Percentiles rank a stretch among this genome's conserved stretches.
Conservation (phyloP, 306 rosid genomes). For the Lablab purpureus region DNA sequence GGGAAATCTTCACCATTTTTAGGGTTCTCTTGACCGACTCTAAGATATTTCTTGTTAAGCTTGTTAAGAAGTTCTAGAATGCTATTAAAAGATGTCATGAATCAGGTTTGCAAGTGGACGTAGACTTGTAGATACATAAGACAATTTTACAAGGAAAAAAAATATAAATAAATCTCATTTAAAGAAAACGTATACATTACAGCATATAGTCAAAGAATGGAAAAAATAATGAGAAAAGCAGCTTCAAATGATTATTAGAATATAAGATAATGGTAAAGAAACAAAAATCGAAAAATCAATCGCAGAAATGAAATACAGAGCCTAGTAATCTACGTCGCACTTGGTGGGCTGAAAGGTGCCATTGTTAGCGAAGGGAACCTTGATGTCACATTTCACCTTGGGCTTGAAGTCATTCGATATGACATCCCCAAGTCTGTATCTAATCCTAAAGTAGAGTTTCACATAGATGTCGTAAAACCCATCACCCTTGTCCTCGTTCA, state of each 20-base stretch:
- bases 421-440: conserved; percentile 57
- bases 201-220: not conserved
- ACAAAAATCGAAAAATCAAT: not conserved
- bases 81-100: not conserved
- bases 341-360: conserved; percentile 47
- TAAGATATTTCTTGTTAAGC: not conserved
- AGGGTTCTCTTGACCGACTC: not conserved
- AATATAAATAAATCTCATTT: not conserved
- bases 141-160: not conserved
- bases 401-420: conserved; percentile 53
- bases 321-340: conserved; percentile 54
- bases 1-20: not conserved
- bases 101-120: too few relatives aligned
- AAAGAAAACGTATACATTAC: not conserved
- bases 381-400: conserved; percentile 61
- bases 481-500: conserved; percentile 44
- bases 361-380: conserved; percentile 50
- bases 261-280: not conserved
- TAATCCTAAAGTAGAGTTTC: conserved; percentile 59
- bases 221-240: not conserved
- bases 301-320: not conserved
- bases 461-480: conserved; percentile 56
- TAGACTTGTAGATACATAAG: not conserved
- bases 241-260: not conserved
- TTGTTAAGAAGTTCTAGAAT: not conserved